Evolutionary conservation across 345 rosid species (phyloP).

Genomic region (Dipteronia dyeriana): DNA sequence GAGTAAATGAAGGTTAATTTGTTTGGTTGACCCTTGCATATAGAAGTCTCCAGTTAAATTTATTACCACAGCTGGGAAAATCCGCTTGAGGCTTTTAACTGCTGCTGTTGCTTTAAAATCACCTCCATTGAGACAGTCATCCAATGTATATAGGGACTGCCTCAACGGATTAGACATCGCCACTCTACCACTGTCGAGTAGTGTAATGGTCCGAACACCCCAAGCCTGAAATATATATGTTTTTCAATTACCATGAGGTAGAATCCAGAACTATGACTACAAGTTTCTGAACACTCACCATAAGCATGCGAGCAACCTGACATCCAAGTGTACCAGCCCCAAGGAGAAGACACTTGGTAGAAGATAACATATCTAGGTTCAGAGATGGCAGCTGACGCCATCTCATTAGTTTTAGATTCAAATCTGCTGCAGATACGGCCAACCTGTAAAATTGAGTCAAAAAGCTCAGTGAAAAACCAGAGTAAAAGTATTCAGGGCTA

Average conservation of each 20-base stretch:
- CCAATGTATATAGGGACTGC: conserved; percentile 88
- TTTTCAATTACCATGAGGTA: conserved; percentile 21
- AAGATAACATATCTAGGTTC: conserved; percentile 60
- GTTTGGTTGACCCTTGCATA: background rate
- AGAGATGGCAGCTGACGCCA: conserved; percentile 97
- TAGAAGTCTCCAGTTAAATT: conserved; percentile 19
- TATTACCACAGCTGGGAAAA: conserved; percentile 89
- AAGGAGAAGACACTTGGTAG: conserved; percentile 89
- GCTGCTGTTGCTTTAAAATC: conserved; percentile 85
- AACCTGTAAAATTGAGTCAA: conserved; percentile 48
- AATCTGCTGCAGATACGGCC: conserved; percentile 89
- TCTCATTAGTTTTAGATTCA: conserved; percentile 93
- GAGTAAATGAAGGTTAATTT: background rate
- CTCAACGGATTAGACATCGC: conserved; percentile 98
- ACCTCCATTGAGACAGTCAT: conserved; percentile 83
- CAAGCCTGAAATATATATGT: conserved; percentile 61
- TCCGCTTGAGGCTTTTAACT: conserved; percentile 75
- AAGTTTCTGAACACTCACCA: conserved; percentile 50
- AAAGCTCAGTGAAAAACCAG: conserved; percentile 15
- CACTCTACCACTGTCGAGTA: conserved; percentile 87
- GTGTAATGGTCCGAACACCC: conserved; percentile 89
- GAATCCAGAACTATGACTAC: background rate
- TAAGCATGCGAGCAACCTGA: conserved; percentile 93
- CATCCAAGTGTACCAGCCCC: conserved; percentile 99
- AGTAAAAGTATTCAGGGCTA: conserved; percentile 11